Percentiles rank a stretch among this genome's conserved stretches.
Evolutionary conservation across 192 early-diverging fungal genomes (phyloP).

Genomic region (Coemansia sp.): DNA sequence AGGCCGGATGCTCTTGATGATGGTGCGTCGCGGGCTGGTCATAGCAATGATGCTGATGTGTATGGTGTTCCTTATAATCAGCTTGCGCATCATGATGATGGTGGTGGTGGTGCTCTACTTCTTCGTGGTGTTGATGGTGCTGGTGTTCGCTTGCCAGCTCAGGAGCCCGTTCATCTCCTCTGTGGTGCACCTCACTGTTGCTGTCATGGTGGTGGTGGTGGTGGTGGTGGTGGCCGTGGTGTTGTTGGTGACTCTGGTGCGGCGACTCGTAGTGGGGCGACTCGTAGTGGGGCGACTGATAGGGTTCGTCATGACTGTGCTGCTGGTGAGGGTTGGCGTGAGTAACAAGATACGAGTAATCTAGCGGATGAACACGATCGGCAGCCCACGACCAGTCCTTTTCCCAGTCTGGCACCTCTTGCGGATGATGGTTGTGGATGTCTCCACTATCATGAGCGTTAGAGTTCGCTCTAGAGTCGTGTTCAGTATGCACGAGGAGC

Average conservation of each 20-base stretch:
- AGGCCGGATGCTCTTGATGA: constrained; percentile 21
- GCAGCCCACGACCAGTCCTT: constrained; percentile 56
- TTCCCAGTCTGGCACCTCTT: constrained; percentile 53
- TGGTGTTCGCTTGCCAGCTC: not conserved
- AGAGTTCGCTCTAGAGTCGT: not conserved
- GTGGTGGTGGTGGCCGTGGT: not conserved
- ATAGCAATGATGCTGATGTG: not conserved
- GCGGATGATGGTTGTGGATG: not conserved
- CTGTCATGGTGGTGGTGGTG: not conserved
- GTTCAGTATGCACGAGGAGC: not conserved
- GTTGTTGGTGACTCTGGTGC: not conserved
- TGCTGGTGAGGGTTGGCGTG: constrained; percentile 11
- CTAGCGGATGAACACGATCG: constrained; percentile 51
- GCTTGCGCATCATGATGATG: not conserved
- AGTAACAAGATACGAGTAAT: constrained; percentile 38
- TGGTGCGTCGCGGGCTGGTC: not conserved
- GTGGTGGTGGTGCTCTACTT: not conserved
- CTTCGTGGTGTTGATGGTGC: not conserved
- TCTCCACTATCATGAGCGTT: not conserved
- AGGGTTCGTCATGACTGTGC: not conserved
- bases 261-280: not conserved
- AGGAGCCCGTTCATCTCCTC: not conserved
- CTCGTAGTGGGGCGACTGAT: not conserved
- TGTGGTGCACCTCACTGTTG: not conserved
- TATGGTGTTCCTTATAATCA: not conserved